phyloP scores from a whole-genome alignment of 495 filamentous ascomycete genomes.

The Xylaria flabelliformis region DNA sequence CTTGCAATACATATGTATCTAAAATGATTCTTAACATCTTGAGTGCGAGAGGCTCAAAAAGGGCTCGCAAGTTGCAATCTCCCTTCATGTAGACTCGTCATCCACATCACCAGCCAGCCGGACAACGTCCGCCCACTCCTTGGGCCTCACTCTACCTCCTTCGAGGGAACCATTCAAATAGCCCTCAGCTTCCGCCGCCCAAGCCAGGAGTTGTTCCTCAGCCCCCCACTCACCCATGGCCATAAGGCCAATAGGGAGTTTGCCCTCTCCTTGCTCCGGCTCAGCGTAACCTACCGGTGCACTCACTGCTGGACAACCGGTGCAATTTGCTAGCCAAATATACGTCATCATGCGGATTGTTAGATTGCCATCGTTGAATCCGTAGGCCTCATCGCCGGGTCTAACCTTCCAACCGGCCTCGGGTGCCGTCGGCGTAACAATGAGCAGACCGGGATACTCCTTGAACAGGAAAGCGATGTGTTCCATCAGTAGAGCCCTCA shows the following conservation, averaged over 20 bases:
- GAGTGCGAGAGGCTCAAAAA: neutral
- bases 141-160: constrained; percentile 48
- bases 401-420: constrained; percentile 73
- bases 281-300: constrained; percentile 77
- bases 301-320: constrained; percentile 78
- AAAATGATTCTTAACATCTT: neutral
- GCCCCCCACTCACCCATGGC: constrained; percentile 88
- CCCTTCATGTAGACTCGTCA: constrained; percentile 14
- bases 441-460: constrained; percentile 74
- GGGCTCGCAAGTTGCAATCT: neutral
- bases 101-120: constrained; percentile 35
- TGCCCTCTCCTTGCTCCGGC: constrained; percentile 52
- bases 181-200: constrained; percentile 72
- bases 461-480: constrained; percentile 78
- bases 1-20: neutral
- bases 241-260: constrained; percentile 81
- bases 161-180: constrained; percentile 46
- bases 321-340: constrained; percentile 85
- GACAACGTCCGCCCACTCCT: constrained; percentile 53
- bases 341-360: constrained; percentile 85
- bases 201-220: constrained; percentile 79
- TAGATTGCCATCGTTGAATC: constrained; percentile 74
- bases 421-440: constrained; percentile 81
- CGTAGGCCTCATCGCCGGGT: constrained; percentile 60
- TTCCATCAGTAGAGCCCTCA: constrained; percentile 80